phyloP scores from a whole-genome alignment of 495 filamentous ascomycete genomes.

The Aspergillus egyptiacus region DNA sequence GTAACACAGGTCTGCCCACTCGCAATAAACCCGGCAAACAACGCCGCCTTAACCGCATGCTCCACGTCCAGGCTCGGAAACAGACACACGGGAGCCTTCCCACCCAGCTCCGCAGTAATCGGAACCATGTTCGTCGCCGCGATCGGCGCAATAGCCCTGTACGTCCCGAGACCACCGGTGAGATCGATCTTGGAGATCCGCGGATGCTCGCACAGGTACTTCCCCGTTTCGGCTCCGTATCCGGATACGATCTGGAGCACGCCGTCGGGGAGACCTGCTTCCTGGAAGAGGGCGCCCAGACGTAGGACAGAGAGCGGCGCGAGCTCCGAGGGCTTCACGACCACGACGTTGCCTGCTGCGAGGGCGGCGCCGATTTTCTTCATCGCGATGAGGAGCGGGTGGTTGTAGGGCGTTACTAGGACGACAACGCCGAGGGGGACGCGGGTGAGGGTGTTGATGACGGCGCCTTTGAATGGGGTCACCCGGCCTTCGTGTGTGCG shows the following conservation, averaged over 20 bases:
- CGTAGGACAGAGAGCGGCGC: conserved; percentile 52
- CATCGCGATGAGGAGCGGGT: conserved; percentile 57
- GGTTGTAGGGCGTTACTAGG: conserved; percentile 62
- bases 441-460: conserved; percentile 57
- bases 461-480: conserved; percentile 52
- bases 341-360: conserved; percentile 55
- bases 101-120: conserved; percentile 55
- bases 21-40: conserved; percentile 53
- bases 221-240: conserved; percentile 48
- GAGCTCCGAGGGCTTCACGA: conserved; percentile 57
- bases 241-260: conserved; percentile 54
- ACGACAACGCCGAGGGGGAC: conserved; percentile 57
- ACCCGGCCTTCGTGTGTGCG: conserved; percentile 56
- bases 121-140: conserved; percentile 47
- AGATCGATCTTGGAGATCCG: conserved; percentile 56
- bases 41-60: conserved; percentile 50
- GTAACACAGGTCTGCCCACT: conserved; percentile 60
- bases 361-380: conserved; percentile 59
- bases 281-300: conserved; percentile 45
- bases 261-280: conserved; percentile 51
- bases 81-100: conserved; percentile 54
- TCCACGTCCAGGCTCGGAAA: conserved; percentile 47
- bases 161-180: conserved; percentile 50
- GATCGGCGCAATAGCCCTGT: conserved; percentile 39
- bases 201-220: conserved; percentile 46